These are phyloP conservation scores for Aspergillus pseudotamarii DNA, from an alignment of 2,329 filamentous ascomycete species.

Conservation along the genomic window DNA sequence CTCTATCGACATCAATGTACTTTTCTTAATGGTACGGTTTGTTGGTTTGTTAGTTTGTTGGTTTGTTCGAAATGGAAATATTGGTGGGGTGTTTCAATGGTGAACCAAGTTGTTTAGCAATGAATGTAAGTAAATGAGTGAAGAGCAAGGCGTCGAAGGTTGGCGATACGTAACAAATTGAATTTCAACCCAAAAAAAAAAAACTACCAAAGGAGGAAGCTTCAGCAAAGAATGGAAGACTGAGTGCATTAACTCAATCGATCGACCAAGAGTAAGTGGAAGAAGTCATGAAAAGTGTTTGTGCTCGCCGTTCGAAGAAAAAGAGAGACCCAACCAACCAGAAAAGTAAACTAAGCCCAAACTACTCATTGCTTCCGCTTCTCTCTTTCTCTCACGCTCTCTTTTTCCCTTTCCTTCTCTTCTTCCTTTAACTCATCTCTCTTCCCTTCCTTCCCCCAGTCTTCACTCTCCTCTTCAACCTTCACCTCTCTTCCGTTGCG, in stretches of 20 bases:
- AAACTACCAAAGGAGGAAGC: not conserved
- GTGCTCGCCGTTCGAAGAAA: not conserved
- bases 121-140: not conserved
- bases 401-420: slow-evolving; percentile 15
- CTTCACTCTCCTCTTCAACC: slow-evolving; percentile 25
- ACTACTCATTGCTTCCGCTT: slow-evolving; percentile 1
- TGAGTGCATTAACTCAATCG: not conserved
- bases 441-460: slow-evolving; percentile 21
- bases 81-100: not conserved
- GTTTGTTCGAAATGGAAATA: not conserved
- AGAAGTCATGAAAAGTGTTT: not conserved
- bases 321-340: not conserved
- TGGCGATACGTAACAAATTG: not conserved
- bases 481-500: slow-evolving; percentile 16
- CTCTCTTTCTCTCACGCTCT: slow-evolving; percentile 16
- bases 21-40: not conserved
- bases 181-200: not conserved
- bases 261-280: not conserved
- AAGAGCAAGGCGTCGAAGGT: not conserved
- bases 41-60: not conserved
- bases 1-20: not conserved
- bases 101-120: not conserved
- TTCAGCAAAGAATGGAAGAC: no score
- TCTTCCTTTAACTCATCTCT: slow-evolving; percentile 11
- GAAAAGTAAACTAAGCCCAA: slow-evolving; percentile 3